Percentiles rank a stretch among this genome's conserved stretches.
These are phyloP conservation scores for Euphorbia lathyris DNA, from an alignment of 345 rosid species.

Conservation along the genomic window DNA sequence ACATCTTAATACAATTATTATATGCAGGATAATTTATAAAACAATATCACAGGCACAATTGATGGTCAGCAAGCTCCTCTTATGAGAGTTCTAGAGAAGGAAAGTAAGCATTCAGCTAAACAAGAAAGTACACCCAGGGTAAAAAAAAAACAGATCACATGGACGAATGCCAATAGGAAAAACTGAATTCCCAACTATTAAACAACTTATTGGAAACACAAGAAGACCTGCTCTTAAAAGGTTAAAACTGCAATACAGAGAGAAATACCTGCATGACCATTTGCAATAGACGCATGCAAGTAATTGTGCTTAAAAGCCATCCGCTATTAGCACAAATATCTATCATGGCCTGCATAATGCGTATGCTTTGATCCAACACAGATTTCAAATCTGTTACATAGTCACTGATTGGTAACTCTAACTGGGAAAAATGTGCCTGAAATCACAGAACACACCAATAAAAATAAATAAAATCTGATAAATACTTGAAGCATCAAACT, in stretches of 20 bases:
- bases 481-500: background rate
- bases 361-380: slow-evolving; percentile 95
- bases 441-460: slow-evolving; percentile 20
- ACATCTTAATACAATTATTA: too few species aligned
- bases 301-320: slow-evolving; percentile 88
- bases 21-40: too few species aligned
- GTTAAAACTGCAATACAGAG: background rate
- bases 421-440: slow-evolving; percentile 90
- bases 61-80: too few species aligned
- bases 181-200: too few species aligned
- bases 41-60: too few species aligned
- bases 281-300: slow-evolving; percentile 96
- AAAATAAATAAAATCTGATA: background rate
- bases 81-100: too few species aligned
- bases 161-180: too few species aligned
- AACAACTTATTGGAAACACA: too few species aligned
- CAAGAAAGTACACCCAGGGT: too few species aligned
- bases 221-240: background rate
- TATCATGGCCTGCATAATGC: slow-evolving; percentile 96
- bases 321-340: slow-evolving; percentile 98
- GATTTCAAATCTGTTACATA: slow-evolving; percentile 92
- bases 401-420: slow-evolving; percentile 87
- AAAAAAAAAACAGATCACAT: too few species aligned
- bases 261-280: slow-evolving; percentile 93
- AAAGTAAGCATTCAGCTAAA: too few species aligned